Evolutionary conservation across 768 basidiomycete genomes (phyloP).

Genomic region (Auriscalpium microsporum): DNA sequence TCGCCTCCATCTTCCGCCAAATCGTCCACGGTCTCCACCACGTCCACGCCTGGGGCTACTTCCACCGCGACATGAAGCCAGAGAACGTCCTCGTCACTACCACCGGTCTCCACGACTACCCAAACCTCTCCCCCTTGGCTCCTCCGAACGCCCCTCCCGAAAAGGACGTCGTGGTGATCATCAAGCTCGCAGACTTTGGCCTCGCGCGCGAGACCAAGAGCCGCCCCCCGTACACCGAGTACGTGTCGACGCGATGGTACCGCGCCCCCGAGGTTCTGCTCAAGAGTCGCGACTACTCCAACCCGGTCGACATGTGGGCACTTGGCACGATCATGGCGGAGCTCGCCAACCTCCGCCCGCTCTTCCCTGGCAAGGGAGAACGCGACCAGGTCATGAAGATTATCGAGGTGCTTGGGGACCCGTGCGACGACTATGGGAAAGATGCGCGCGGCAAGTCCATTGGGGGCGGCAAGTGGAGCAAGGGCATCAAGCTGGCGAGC

Average conservation of each 20-base stretch:
- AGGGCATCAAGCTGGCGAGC: slow-evolving; percentile 82
- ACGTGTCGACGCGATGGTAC: slow-evolving; percentile 99
- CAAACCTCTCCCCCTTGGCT: slow-evolving; percentile 63
- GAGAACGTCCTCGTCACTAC: slow-evolving; percentile 98
- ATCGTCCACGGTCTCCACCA: slow-evolving; percentile 86
- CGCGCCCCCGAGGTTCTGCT: slow-evolving; percentile 95
- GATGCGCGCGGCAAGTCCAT: slow-evolving; percentile 59
- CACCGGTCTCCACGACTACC: slow-evolving; percentile 90
- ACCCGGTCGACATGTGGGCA: slow-evolving; percentile 99
- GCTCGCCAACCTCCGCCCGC: slow-evolving; percentile 85
- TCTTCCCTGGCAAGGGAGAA: slow-evolving; percentile 92
- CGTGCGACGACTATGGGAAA: slow-evolving; percentile 70
- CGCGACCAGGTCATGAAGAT: slow-evolving; percentile 89
- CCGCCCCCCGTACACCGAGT: slow-evolving; percentile 93
- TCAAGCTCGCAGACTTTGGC: slow-evolving; percentile 98
- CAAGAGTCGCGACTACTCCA: slow-evolving; percentile 86
- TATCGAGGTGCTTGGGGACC: slow-evolving; percentile 90
- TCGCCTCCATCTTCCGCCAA: slow-evolving; percentile 91
- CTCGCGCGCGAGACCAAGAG: slow-evolving; percentile 86
- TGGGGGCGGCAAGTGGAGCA: slow-evolving; percentile 85
- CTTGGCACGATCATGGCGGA: slow-evolving; percentile 98
- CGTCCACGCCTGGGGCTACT: slow-evolving; percentile 88
- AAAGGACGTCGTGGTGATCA: slow-evolving; percentile 91
- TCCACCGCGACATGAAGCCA: slow-evolving; percentile 99
- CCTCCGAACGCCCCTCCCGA: slow-evolving; percentile 61